Evolutionary conservation across 495 filamentous ascomycete genomes (phyloP), one percentile per base, ranked within the genome.

Genomic region (Tuber indicum): DNA sequence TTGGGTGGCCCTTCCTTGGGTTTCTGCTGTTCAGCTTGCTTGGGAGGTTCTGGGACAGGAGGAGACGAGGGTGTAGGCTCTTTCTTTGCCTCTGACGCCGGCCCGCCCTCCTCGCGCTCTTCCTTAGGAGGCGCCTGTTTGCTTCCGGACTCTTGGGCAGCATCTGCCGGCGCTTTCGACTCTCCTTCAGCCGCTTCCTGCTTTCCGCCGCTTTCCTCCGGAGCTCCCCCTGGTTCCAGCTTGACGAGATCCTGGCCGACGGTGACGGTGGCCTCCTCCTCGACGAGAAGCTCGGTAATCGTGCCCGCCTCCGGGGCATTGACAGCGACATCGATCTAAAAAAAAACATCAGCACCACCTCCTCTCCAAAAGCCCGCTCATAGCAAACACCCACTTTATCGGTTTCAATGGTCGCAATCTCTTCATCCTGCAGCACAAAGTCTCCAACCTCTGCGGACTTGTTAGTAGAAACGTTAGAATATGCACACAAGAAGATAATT

Each of bases 341-440:
- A 52, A 73, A 81, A 45, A n/a, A 77, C 42, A 71, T 76, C 72
- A 77, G 72, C 72, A 36, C 17, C 36, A 3, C 16, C n/a, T 26
- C 49, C 6, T 70, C 47, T 72, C 72, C 73, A 32, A 66, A 72
- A 7, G 26, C 23, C 16, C 8, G 17, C n/a, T 49, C 23, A 58
- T 16, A 66, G 74, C 46, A 80, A 70, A 73, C 78, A 72, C 85
- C 78, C 87, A 94, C 94, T 92, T 99, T 99, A 88, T 99, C 96
- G n/a, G 96, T 99, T 86, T 99, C 96, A 84, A 99, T 99, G 47
- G 96, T 97, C 44, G 96, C 96, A 83, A 99, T 96, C 84, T 98
- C 96, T 85, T 99, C 96, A 83, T 98, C 96, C 83, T 91, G 91
- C 86, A 96, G 93, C 23, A 99, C 94, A 81, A 89, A 96, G 86